Conservation (phyloP, 148 eudicot genomes). For the Spergularia marina region DNA sequence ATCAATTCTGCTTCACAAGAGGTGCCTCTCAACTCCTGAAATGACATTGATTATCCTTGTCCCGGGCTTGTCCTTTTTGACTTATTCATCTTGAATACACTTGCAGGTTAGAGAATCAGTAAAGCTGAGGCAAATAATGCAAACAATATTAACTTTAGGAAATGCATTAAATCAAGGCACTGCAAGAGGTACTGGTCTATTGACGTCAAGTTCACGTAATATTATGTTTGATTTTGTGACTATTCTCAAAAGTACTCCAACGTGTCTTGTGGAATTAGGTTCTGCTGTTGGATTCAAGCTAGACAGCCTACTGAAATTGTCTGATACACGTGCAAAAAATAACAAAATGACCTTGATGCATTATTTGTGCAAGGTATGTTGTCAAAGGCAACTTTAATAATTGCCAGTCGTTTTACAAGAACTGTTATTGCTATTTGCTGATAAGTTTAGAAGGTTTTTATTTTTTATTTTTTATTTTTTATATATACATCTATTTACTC, state of each 20-base stretch:
- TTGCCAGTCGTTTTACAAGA: background rate
- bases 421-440: background rate
- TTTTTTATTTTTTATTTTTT: no score
- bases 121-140: slow-evolving; percentile 94
- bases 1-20: slow-evolving; percentile 80
- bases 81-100: slow-evolving; percentile 5
- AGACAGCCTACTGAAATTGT: slow-evolving; percentile 94
- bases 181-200: slow-evolving; percentile 67
- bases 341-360: slow-evolving; percentile 98
- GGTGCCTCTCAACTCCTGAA: slow-evolving; percentile 32
- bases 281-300: slow-evolving; percentile 94
- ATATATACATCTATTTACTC: no score
- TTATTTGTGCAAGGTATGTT: slow-evolving; percentile 85
- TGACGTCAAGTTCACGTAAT: background rate
- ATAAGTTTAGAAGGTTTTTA: no score
- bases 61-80: background rate
- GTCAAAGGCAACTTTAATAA: background rate
- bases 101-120: slow-evolving; percentile 80
- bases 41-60: background rate
- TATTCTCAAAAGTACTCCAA: slow-evolving; percentile 2
- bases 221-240: slow-evolving; percentile 8
- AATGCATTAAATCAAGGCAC: slow-evolving; percentile 99
- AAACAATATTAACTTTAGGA: slow-evolving; percentile 93
- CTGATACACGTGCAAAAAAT: slow-evolving; percentile 97
- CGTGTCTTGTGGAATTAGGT: slow-evolving; percentile 44